phyloP scores from a whole-genome alignment of 352 stramenopile genomes.

The Globisporangium perplexum region DNA sequence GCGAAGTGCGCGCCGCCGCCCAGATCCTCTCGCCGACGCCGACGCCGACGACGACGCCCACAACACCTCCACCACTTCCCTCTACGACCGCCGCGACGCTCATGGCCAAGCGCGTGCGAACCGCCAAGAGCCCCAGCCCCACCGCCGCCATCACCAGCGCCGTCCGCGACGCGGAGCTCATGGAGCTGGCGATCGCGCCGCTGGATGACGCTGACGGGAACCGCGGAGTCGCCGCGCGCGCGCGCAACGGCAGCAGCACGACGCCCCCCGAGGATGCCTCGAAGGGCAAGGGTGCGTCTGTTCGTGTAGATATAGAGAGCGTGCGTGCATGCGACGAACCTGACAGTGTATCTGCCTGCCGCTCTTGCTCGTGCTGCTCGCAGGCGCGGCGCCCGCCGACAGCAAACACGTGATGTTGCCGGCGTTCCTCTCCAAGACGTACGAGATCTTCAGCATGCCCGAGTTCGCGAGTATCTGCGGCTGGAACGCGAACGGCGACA shows the following conservation, averaged over 20 bases:
- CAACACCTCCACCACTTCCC: neutral
- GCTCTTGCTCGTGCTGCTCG: neutral
- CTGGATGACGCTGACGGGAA: neutral
- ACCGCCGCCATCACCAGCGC: neutral
- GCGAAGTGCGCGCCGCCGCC: neutral
- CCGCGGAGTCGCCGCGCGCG: neutral
- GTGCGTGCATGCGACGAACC: neutral
- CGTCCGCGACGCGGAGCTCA: constrained; percentile 8
- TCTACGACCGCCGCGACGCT: neutral
- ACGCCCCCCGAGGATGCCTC: neutral
- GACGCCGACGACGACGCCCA: neutral
- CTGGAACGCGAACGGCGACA: constrained; percentile 89
- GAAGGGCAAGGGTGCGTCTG: constrained; percentile 6
- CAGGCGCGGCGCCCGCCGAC: constrained; percentile 11
- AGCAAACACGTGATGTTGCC: constrained; percentile 84
- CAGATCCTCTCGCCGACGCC: neutral
- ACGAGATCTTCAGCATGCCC: constrained; percentile 89
- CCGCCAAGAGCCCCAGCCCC: constrained; percentile 11
- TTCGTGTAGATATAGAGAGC: too few relatives aligned
- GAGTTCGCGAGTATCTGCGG: constrained; percentile 82
- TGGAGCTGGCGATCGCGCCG: constrained; percentile 11
- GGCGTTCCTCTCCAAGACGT: constrained; percentile 92
- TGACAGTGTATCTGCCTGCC: neutral
- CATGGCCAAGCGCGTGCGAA: constrained; percentile 67
- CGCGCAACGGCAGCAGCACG: neutral